A percentile compares a stretch with the other conserved stretches of the same genome.
These are phyloP conservation scores for Xylaria hypoxylon DNA, from an alignment of 2,329 filamentous ascomycete genomes.

Conservation along the genomic window DNA sequence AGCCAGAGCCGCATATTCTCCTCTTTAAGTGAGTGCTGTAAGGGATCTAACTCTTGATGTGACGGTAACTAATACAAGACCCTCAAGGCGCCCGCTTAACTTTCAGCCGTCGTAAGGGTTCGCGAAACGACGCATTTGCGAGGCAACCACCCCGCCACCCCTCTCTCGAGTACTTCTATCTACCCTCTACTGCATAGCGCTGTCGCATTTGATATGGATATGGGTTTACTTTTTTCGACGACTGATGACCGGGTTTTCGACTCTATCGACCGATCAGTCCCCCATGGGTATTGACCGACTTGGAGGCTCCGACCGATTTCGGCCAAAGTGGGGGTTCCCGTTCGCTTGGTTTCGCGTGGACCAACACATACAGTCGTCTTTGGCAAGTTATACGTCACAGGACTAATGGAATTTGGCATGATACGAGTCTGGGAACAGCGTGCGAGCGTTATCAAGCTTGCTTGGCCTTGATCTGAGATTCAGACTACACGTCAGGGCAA, in stretches of 20 bases:
- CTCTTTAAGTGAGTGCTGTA: constrained; percentile 88
- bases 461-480: constrained; percentile 31
- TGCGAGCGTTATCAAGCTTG: constrained; percentile 29
- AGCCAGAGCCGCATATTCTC: constrained; percentile 97
- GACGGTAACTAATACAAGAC: constrained; percentile 30
- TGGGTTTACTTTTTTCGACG: constrained; percentile 45
- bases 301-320: constrained; percentile 32
- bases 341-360: constrained; percentile 31
- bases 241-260: constrained; percentile 45
- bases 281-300: constrained; percentile 28
- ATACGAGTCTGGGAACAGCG: constrained; percentile 29
- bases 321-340: constrained; percentile 32
- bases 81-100: constrained; percentile 79
- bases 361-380: constrained; percentile 27
- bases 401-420: constrained; percentile 34
- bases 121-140: constrained; percentile 33
- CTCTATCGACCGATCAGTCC: constrained; percentile 33
- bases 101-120: constrained; percentile 77
- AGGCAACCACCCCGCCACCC: constrained; percentile 32
- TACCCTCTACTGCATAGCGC: constrained; percentile 52
- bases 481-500: constrained; percentile 20
- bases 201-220: constrained; percentile 50
- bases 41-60: constrained; percentile 4
- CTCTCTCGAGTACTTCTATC: constrained; percentile 42
- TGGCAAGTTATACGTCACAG: constrained; percentile 28